Percentiles rank a stretch among this genome's conserved stretches.
Evolutionary conservation across 1,139 yeast genomes (phyloP).

Genomic region (Yamadazyma friedrichii): DNA sequence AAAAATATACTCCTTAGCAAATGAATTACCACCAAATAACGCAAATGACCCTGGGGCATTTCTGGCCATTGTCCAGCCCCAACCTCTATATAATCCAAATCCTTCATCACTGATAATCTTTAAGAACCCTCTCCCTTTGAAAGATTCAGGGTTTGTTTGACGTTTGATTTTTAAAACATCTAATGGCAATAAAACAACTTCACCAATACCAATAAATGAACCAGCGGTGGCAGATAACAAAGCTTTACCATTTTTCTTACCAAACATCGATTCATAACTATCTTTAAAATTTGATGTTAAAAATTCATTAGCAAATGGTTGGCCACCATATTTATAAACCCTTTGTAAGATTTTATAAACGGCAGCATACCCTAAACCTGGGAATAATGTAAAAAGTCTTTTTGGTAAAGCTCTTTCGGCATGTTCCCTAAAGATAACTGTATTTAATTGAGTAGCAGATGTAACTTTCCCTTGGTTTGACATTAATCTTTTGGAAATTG

Average conservation of each 20-base stretch:
- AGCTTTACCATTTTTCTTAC: constrained; percentile 95
- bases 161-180: constrained; percentile 97
- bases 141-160: constrained; percentile 98
- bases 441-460: constrained; percentile 64
- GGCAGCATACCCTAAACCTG: constrained; percentile 98
- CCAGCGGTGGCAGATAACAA: constrained; percentile 97
- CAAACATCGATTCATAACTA: constrained; percentile 72
- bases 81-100: constrained; percentile 89
- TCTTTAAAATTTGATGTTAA: constrained; percentile 72
- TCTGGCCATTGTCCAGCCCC: constrained; percentile 99
- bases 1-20: constrained; percentile 93
- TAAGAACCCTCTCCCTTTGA: constrained; percentile 94
- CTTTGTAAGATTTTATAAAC: constrained; percentile 95
- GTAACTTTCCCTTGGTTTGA: constrained; percentile 80
- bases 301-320: constrained; percentile 96
- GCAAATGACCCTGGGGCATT: constrained; percentile 99
- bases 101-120: constrained; percentile 90
- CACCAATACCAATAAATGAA: constrained; percentile 95
- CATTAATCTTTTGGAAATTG: constrained; percentile 97
- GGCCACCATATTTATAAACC: constrained; percentile 98
- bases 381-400: constrained; percentile 83
- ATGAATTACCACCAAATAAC: constrained; percentile 96
- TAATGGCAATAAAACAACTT: constrained; percentile 89
- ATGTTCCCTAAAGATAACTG: constrained; percentile 82
- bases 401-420: constrained; percentile 69